Conservation (phyloP, 2,329 filamentous ascomycete species). For the Phyllachora maydis region DNA sequence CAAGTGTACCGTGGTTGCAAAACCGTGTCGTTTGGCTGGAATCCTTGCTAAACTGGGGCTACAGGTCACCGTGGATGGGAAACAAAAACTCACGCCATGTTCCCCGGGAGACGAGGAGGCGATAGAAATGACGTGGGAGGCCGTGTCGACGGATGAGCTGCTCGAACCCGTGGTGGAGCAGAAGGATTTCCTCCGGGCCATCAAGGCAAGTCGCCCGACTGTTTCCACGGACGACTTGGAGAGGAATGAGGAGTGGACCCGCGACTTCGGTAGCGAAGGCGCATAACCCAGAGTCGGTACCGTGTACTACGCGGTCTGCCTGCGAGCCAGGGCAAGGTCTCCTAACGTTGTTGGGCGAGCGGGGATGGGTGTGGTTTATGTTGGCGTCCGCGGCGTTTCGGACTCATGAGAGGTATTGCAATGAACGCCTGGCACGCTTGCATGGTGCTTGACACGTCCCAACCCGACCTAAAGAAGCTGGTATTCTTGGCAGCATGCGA, state of each 20-base stretch:
- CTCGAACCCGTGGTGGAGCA: constrained; percentile 70
- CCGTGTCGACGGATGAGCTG: constrained; percentile 65
- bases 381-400: no score
- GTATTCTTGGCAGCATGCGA: no score
- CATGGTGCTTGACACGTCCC: no score
- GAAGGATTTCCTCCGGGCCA: constrained; percentile 85
- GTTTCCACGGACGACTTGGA: constrained; percentile 74
- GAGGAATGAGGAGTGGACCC: constrained; percentile 79
- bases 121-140: constrained; percentile 84
- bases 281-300: constrained; percentile 13
- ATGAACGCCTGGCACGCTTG: no score
- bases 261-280: constrained; percentile 89
- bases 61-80: constrained; percentile 49
- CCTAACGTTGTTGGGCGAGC: no score
- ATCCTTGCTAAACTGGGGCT: no score
- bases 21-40: no score
- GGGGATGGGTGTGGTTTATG: no score
- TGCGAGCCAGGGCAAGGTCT: no score
- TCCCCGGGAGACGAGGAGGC: constrained; percentile 77
- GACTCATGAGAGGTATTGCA: no score
- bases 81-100: constrained; percentile 64
- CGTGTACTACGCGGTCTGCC: not conserved
- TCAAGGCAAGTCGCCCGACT: constrained; percentile 73
- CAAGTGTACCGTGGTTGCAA: no score
- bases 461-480: no score